Conservation (phyloP, 2,329 filamentous ascomycete genomes). For the Aspergillus sp. region DNA sequence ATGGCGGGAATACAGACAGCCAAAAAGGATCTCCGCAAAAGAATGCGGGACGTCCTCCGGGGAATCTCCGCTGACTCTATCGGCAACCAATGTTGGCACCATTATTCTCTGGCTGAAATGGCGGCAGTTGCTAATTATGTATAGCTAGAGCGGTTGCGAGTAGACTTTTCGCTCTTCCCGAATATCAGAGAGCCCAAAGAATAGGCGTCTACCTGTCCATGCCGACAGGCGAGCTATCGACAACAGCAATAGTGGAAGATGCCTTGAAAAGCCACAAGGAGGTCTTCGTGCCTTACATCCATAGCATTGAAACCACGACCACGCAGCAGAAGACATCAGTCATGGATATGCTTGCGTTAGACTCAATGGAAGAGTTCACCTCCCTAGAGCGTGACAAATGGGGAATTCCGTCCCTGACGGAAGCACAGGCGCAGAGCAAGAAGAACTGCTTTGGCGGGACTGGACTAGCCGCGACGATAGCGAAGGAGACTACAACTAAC, state of each 20-base stretch:
- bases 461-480: constrained; percentile 35
- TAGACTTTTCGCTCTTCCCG: constrained; percentile 64
- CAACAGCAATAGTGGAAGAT: constrained; percentile 75
- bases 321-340: constrained; percentile 59
- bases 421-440: constrained; percentile 63
- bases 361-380: constrained; percentile 73
- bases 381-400: constrained; percentile 75
- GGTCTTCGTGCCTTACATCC: constrained; percentile 89
- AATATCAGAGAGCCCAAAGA: constrained; percentile 71
- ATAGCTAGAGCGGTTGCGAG: constrained; percentile 66
- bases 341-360: constrained; percentile 93
- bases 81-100: constrained; percentile 63
- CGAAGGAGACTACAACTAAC: constrained; percentile 20
- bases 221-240: constrained; percentile 84
- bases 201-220: constrained; percentile 93
- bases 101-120: constrained; percentile 1
- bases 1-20: constrained; percentile 63
- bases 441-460: constrained; percentile 71
- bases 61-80: constrained; percentile 63
- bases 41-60: constrained; percentile 67
- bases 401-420: constrained; percentile 86
- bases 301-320: constrained; percentile 52
- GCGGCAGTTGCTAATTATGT: constrained; percentile 22
- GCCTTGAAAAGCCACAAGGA: constrained; percentile 75
- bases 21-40: constrained; percentile 72